Conservation (phyloP, 164 flowering plant species). For the Brasenia schreberi region DNA sequence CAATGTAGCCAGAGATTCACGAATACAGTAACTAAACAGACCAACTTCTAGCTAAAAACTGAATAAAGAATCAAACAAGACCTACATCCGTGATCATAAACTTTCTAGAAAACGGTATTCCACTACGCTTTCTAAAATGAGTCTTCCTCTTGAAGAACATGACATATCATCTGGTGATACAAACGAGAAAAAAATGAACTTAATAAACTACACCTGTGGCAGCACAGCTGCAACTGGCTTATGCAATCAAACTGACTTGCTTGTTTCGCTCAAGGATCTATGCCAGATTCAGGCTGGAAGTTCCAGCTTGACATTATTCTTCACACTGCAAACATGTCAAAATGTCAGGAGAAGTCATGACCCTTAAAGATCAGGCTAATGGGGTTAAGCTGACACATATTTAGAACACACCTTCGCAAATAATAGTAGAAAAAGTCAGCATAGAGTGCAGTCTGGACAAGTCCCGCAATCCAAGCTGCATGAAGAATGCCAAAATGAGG, state of each 20-base stretch:
- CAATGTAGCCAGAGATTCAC: too few relatives aligned
- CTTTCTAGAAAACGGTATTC: background rate
- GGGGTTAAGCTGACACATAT: background rate
- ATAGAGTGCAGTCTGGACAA: slow-evolving; percentile 81
- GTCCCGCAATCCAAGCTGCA: slow-evolving; percentile 90
- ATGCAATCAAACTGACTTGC: background rate
- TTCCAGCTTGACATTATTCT: slow-evolving; percentile 64
- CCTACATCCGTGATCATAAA: background rate
- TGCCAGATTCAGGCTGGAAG: slow-evolving; percentile 44
- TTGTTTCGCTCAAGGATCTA: background rate
- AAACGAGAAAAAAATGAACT: background rate
- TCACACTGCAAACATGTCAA: slow-evolving; percentile 43
- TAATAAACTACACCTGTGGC: slow-evolving; percentile 2
- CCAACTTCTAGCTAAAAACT: background rate
- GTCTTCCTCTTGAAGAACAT: background rate
- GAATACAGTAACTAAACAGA: too few relatives aligned
- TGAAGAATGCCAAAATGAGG: slow-evolving; percentile 11
- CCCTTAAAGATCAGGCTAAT: background rate
- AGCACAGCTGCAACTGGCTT: background rate
- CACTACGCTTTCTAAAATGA: background rate
- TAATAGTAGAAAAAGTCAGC: slow-evolving; percentile 95
- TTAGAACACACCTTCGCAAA: slow-evolving; percentile 19
- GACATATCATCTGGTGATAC: background rate
- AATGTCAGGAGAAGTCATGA: background rate
- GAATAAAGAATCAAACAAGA: background rate